Evolutionary conservation across 768 basidiomycete genomes (phyloP), one percentile per base, ranked within the genome.

Genomic region (Tylopilus cervinicoccineus): DNA sequence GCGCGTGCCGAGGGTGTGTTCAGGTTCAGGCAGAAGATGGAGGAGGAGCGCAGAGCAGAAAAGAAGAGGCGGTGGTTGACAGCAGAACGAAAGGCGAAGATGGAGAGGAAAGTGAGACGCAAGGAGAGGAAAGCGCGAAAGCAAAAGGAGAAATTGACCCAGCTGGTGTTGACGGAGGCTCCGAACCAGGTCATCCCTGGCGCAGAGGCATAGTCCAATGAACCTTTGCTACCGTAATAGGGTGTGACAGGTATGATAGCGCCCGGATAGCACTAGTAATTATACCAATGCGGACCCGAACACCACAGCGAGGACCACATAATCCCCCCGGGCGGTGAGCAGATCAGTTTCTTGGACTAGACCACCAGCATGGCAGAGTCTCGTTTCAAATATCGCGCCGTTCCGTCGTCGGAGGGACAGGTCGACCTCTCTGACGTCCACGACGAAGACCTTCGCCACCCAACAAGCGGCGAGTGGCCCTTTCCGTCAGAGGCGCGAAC

Each of bases 1-100:
- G 86, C 84, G 3, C 78, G 75, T 37, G 83, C 83, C 11, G 88
- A 91, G 59, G 89, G 86, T 40, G 75, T 76, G 29, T 89, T 80
- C 73, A 87, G 83, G 66, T 91, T 81, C 77, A 74, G 81, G 51
- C 73, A 79, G 60, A 72, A 72, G 53, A 50, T 88, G 47, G 74
- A 77, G 48, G 74, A 77, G 42, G 76, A 85, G 53, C 70, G 76
- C 50, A 78, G 78, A 53, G 79, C 75, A 42, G 76, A 80, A 63
- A 74, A 77, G 69, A 84, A 83, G 72, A 76, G 75, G 54, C 77
- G 76, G 38, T 75, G 73, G 75, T 61, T 70, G 42, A 70, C 67
- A 0, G 53, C 58, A 19, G 71, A 66, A 36, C 70, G 70, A 36
- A 33, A 74, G 61, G 76, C 66, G 7, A 69, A 61, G 38, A 54